Evolutionary conservation across 805 yeast species (phyloP).

Genomic region (Saccharomycopsis babjevae): DNA sequence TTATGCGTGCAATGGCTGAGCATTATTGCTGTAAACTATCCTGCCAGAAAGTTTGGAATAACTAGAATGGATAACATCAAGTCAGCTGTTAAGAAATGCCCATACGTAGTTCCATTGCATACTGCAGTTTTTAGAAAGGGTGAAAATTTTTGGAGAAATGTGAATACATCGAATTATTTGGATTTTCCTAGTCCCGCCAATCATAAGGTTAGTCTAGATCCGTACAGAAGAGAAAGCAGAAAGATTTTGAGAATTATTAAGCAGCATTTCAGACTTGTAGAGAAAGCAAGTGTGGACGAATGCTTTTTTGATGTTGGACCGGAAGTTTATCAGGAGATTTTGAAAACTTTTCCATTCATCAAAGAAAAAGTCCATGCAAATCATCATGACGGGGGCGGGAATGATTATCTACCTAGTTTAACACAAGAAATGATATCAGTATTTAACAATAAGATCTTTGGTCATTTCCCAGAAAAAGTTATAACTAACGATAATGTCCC

Average conservation of each 20-base stretch:
- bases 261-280: slow-evolving; percentile 55
- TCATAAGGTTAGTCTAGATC: slow-evolving; percentile 84
- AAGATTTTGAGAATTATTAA: slow-evolving; percentile 62
- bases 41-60: slow-evolving; percentile 80
- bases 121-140: slow-evolving; percentile 92
- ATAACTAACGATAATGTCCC: neutral
- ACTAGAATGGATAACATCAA: slow-evolving; percentile 63
- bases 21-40: slow-evolving; percentile 81
- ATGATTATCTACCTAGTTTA: slow-evolving; percentile 33
- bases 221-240: slow-evolving; percentile 79
- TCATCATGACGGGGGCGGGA: slow-evolving; percentile 19
- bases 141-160: slow-evolving; percentile 72
- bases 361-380: slow-evolving; percentile 17
- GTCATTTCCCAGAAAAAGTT: slow-evolving; percentile 24
- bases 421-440: slow-evolving; percentile 23
- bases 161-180: slow-evolving; percentile 34
- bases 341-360: slow-evolving; percentile 39
- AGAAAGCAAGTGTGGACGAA: slow-evolving; percentile 95
- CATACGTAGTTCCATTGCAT: slow-evolving; percentile 67
- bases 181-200: slow-evolving; percentile 46
- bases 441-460: neutral
- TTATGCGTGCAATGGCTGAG: slow-evolving; percentile 93
- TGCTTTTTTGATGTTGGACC: slow-evolving; percentile 79
- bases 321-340: slow-evolving; percentile 36
- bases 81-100: slow-evolving; percentile 67